Evolutionary conservation across 768 basidiomycete genomes (phyloP).

Genomic region (Harrya chromipes): DNA sequence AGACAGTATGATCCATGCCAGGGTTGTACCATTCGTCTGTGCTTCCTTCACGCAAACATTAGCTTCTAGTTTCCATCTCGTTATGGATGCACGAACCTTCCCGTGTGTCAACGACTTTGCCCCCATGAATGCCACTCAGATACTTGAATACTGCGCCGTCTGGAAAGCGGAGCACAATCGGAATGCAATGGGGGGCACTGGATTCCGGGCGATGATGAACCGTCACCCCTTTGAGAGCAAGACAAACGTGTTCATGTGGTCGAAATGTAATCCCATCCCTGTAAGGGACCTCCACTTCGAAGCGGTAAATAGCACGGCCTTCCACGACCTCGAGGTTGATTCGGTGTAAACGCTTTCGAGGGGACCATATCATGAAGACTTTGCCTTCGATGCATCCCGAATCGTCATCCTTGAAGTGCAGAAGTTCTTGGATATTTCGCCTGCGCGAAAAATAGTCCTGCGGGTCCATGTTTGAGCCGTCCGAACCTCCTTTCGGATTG

Average conservation of each 20-base stretch:
- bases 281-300: slow-evolving; percentile 41
- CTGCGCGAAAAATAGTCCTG: slow-evolving; percentile 24
- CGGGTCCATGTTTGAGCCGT: background rate
- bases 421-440: slow-evolving; percentile 34
- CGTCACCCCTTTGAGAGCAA: slow-evolving; percentile 46
- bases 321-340: slow-evolving; percentile 29
- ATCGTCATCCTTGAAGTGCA: slow-evolving; percentile 27
- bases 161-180: slow-evolving; percentile 40
- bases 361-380: slow-evolving; percentile 46
- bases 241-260: slow-evolving; percentile 39
- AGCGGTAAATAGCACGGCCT: slow-evolving; percentile 21
- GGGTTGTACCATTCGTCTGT: slow-evolving; percentile 28
- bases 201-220: slow-evolving; percentile 30
- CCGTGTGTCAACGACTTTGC: slow-evolving; percentile 41
- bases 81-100: slow-evolving; percentile 27
- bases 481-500: background rate
- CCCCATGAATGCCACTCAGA: slow-evolving; percentile 25
- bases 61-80: background rate
- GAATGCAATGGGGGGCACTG: slow-evolving; percentile 33
- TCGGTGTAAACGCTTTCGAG: slow-evolving; percentile 25
- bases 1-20: slow-evolving; percentile 9
- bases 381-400: slow-evolving; percentile 41
- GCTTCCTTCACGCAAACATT: slow-evolving; percentile 8
- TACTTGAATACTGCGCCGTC: slow-evolving; percentile 44
- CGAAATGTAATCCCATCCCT: slow-evolving; percentile 36